These are phyloP conservation scores for Metschnikowia koreensis DNA, from an alignment of 805 yeast genomes.

Conservation along the genomic window DNA sequence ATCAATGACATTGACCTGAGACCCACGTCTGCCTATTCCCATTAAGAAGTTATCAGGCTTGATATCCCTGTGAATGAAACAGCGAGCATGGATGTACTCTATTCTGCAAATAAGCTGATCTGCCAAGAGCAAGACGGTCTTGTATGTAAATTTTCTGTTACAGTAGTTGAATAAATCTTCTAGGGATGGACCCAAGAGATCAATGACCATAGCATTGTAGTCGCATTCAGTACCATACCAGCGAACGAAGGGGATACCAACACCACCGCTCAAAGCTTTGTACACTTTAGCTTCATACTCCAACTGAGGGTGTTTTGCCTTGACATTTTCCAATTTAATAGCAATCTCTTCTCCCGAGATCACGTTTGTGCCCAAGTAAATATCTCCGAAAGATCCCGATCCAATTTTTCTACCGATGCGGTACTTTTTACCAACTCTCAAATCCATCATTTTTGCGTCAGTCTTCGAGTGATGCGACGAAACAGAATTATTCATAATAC, in stretches of 20 bases:
- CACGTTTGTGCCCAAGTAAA: constrained; percentile 87
- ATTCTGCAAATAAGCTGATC: constrained; percentile 93
- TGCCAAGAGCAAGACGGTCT: constrained; percentile 88
- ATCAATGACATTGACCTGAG: constrained; percentile 91
- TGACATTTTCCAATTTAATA: constrained; percentile 83
- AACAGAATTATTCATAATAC: constrained; percentile 17
- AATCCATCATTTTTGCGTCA: constrained; percentile 44
- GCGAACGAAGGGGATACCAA: constrained; percentile 94
- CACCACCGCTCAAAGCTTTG: constrained; percentile 91
- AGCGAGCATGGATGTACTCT: constrained; percentile 92
- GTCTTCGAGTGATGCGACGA: constrained; percentile 15
- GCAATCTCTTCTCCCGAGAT: constrained; percentile 98
- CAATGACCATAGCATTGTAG: constrained; percentile 95
- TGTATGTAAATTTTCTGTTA: constrained; percentile 86
- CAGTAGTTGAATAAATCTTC: constrained; percentile 97
- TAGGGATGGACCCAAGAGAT: constrained; percentile 88
- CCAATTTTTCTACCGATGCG: constrained; percentile 95
- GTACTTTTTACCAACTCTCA: constrained; percentile 90
- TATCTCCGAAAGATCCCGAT: constrained; percentile 96
- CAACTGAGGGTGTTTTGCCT: constrained; percentile 94
- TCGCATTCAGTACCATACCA: constrained; percentile 98
- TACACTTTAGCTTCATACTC: constrained; percentile 97
- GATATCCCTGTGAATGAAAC: constrained; percentile 82
- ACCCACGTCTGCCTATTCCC: constrained; percentile 93
- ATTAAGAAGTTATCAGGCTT: constrained; percentile 81